Base-by-base conservation (phyloP, 768 basidiomycete genomes). In the Postia placenta region DNA sequence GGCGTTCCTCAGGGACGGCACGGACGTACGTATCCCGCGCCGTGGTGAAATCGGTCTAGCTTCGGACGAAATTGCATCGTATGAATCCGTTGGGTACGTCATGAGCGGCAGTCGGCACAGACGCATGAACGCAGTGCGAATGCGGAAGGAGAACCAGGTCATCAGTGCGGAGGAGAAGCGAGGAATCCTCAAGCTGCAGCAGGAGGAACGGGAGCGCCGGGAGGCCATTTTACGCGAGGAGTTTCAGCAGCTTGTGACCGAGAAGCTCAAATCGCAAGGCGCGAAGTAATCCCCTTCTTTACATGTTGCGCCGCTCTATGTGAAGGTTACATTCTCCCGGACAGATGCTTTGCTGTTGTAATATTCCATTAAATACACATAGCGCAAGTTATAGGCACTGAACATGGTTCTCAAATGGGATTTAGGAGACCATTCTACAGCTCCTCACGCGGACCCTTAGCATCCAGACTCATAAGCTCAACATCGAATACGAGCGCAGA, bases 141-240 rank as follows among this genome's bases (percentile, higher is more conserved):
- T 99, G 83, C 74, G 95, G 63, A 98, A 98, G 75, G 96, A 99
- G 74, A 97, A 99, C 71, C 96, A 99, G 70, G 94, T 98, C 55
- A 99, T 99, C 64, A 91, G 87, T 59, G 93, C 95, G 1, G 96
- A 98, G 69, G 96, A 99, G 76, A 98, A 98, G 76, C 72, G 96
- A 27, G 90, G 92, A 28, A 94, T 98, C 50, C 64, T 98, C 64
- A 95, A 96, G 69, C 61, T 97, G 66, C 95, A 97, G 69, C 87
- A 74, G 64, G 95, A 97, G 66, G 96, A 99, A 71, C 81, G 87
- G 66, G 83, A 86, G 67, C 82, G 94, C 69, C 79, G 92, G 60
- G 96, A 99, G 69, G 74, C 85, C 5, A 84, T 92, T 58, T 73
- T 98, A 55, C 75, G 93, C 49, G 88, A 90, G 58, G 92, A 94